phyloP scores from a whole-genome alignment of 805 yeast species.

The Teunomyces funiuensis region DNA sequence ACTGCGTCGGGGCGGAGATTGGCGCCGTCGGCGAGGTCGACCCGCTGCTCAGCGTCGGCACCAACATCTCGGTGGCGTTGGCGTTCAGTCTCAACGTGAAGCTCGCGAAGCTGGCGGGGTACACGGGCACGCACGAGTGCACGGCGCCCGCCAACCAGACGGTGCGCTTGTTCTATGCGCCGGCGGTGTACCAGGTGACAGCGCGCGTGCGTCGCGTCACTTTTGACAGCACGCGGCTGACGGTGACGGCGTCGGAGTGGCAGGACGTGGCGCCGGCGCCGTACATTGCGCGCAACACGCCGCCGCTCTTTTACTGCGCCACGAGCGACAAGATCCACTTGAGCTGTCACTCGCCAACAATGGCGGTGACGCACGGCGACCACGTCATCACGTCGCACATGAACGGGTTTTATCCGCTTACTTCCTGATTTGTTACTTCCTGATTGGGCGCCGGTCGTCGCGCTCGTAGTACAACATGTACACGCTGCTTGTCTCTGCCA shows the following conservation, averaged over 20 bases:
- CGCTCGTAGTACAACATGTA: conserved; percentile 84
- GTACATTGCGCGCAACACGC: conserved; percentile 9
- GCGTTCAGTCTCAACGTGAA: conserved; percentile 7
- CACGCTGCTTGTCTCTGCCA: conserved; percentile 71
- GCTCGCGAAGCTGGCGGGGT: conserved; percentile 9
- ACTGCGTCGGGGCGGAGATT: not conserved
- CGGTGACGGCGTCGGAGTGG: conserved; percentile 11
- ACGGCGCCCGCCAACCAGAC: conserved; percentile 13
- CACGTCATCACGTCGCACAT: not conserved
- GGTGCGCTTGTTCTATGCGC: conserved; percentile 18
- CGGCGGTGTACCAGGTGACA: conserved; percentile 11
- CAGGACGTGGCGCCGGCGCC: conserved; percentile 6
- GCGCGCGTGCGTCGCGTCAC: conserved; percentile 11
- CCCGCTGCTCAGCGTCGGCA: not conserved
- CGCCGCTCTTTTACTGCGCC: conserved; percentile 20
- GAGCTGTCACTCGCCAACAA: conserved; percentile 13
- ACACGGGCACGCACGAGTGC: conserved; percentile 19
- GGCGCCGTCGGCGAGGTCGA: conserved; percentile 1
- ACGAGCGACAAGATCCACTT: conserved; percentile 17
- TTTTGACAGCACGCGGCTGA: conserved; percentile 7
- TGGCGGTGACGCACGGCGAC: conserved; percentile 11
- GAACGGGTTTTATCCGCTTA: no score
- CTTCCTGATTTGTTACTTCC: not conserved
- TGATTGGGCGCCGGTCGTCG: conserved; percentile 25
- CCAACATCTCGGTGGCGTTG: conserved; percentile 3